Conservation (phyloP, 139 green algal genomes). For the Edaphochlamys debaryana region DNA sequence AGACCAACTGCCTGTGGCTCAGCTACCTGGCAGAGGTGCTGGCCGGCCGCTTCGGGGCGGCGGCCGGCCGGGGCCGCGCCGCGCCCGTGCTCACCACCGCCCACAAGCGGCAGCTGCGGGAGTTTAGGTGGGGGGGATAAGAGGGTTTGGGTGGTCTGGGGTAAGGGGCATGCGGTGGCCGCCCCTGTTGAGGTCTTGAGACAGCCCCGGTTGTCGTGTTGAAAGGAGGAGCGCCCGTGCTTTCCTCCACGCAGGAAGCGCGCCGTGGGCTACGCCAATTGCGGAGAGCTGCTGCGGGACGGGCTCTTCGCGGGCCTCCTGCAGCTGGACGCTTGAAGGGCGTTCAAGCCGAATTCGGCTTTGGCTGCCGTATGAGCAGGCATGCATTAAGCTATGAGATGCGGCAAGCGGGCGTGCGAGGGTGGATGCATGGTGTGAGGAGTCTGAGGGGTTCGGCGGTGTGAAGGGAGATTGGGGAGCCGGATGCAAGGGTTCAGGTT, state of each 20-base stretch:
- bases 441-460: too few relatives aligned
- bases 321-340: background rate
- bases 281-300: slow-evolving; percentile 73
- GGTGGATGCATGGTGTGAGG: too few relatives aligned
- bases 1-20: slow-evolving; percentile 95
- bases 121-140: slow-evolving; percentile 43
- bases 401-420: too few relatives aligned
- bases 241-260: slow-evolving; percentile 58
- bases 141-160: background rate
- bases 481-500: too few relatives aligned
- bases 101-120: slow-evolving; percentile 46
- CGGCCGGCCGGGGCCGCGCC: background rate
- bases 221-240: background rate
- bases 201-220: background rate
- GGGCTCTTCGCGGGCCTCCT: slow-evolving; percentile 72
- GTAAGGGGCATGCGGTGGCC: background rate
- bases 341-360: too few relatives aligned
- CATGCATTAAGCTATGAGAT: too few relatives aligned
- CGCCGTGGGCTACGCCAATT: slow-evolving; percentile 52
- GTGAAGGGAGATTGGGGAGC: too few relatives aligned
- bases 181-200: background rate
- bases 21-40: slow-evolving; percentile 92
- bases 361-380: too few relatives aligned
- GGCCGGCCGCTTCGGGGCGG: slow-evolving; percentile 45
- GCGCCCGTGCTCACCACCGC: background rate